Conservation (phyloP, 108 stramenopile species). For the Cyclotella cryptica region DNA sequence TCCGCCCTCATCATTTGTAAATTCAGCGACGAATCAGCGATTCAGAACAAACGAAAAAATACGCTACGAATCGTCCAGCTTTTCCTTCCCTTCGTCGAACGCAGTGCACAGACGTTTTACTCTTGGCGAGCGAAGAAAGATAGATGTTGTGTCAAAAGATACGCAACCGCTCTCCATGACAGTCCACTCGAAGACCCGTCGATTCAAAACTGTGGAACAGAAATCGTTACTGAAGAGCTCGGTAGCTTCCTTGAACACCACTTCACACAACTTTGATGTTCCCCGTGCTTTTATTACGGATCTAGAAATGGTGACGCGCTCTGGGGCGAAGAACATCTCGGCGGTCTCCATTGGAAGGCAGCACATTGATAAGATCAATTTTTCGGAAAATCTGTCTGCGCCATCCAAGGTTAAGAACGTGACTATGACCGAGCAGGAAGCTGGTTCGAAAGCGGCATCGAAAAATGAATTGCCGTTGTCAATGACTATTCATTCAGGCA, state of each 20-base stretch:
- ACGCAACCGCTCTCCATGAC: not conserved
- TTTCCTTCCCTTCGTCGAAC: not conserved
- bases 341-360: not conserved
- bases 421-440: not conserved
- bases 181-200: not conserved
- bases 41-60: constrained; percentile 2
- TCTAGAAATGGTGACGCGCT: constrained; percentile 8
- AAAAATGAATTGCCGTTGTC: constrained; percentile 5
- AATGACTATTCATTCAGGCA: constrained; percentile 8
- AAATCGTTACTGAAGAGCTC: not conserved
- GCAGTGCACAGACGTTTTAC: no score
- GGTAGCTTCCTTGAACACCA: not conserved
- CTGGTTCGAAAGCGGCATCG: not conserved
- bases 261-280: not conserved
- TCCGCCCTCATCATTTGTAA: not conserved
- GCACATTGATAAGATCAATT: not conserved
- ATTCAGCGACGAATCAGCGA: not conserved
- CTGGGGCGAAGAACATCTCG: not conserved
- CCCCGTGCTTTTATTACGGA: not conserved
- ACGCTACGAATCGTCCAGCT: not conserved
- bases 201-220: constrained; percentile 1
- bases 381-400: not conserved
- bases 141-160: not conserved
- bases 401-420: constrained; percentile 6
- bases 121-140: no score